A percentile compares a stretch with the other conserved stretches of the same genome.
These are phyloP conservation scores for Iris pallida DNA, from an alignment of 116 monocot genomes.

Conservation along the genomic window DNA sequence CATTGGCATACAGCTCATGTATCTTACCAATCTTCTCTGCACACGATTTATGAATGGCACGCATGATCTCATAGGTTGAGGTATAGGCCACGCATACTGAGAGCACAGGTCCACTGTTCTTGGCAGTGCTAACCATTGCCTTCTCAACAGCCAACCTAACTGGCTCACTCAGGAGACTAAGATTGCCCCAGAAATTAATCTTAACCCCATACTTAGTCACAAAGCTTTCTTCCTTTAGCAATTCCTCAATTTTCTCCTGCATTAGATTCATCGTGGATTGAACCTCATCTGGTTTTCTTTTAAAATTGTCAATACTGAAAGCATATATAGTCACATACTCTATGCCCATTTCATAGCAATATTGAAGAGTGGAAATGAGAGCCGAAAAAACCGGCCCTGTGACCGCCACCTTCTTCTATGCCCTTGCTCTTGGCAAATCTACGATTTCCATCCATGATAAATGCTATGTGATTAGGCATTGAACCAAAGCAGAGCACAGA, in stretches of 20 bases:
- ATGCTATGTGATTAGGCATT: conserved; percentile 75
- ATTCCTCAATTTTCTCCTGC: conserved; percentile 70
- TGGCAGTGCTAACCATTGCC: conserved; percentile 58
- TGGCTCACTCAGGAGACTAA: conserved; percentile 47
- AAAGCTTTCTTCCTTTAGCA: conserved; percentile 47
- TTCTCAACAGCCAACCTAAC: conserved; percentile 57
- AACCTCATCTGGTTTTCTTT: conserved; percentile 69
- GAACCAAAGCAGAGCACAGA: conserved; percentile 56
- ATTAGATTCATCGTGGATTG: conserved; percentile 60
- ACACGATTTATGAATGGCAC: conserved; percentile 51
- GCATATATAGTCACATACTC: conserved; percentile 86
- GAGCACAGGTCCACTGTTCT: conserved; percentile 59
- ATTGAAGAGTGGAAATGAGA: conserved; percentile 47
- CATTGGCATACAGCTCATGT: neutral
- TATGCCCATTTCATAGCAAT: conserved; percentile 84
- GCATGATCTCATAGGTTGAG: conserved; percentile 61
- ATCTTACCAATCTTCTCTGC: conserved; percentile 20
- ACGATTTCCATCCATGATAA: conserved; percentile 94
- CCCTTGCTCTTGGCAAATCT: conserved; percentile 48
- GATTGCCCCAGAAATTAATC: conserved; percentile 81
- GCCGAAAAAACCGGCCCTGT: conserved; percentile 52
- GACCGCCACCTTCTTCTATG: conserved; percentile 28
- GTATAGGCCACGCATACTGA: conserved; percentile 88
- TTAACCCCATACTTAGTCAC: conserved; percentile 40
- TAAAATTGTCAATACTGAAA: conserved; percentile 95